A percentile compares a stretch with the other conserved stretches of the same genome.
Evolutionary conservation across 202 grass and related monocot species (phyloP).

Genomic region (Zizania palustris): DNA sequence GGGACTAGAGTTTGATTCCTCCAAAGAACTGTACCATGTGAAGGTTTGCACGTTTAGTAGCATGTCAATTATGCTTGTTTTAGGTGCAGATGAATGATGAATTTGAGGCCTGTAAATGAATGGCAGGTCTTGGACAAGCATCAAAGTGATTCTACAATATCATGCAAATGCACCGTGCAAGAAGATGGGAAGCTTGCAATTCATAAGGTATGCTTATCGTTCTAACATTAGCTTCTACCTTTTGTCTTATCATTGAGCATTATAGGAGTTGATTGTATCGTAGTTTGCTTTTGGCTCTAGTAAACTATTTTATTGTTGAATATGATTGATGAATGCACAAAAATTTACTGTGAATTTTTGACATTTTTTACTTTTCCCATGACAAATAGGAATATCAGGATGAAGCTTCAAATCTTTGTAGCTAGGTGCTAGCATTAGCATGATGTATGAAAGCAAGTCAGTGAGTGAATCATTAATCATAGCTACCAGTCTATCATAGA

Average conservation of each 20-base stretch:
- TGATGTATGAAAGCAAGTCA: not conserved
- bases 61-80: not conserved
- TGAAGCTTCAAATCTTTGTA: not conserved
- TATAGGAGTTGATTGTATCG: not conserved
- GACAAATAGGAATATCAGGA: not conserved
- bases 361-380: not conserved
- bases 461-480: not conserved
- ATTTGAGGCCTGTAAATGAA: not conserved
- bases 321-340: not conserved
- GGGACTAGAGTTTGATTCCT: conserved; percentile 53
- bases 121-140: conserved; percentile 68
- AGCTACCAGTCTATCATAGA: not conserved
- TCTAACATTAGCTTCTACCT: not conserved
- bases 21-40: conserved; percentile 64
- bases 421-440: not conserved
- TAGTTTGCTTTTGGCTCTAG: not conserved
- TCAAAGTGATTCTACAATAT: conserved; percentile 52
- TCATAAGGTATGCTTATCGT: conserved; percentile 54
- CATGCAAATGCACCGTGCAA: conserved; percentile 68
- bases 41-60: conserved; percentile 49
- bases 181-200: conserved; percentile 58
- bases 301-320: not conserved
- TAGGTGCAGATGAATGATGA: not conserved
- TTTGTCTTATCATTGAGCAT: not conserved
- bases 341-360: not conserved